Percentiles rank a stretch among this genome's conserved stretches.
phyloP scores from a whole-genome alignment of 345 rosid species.

The Lagerstroemia speciosa region DNA sequence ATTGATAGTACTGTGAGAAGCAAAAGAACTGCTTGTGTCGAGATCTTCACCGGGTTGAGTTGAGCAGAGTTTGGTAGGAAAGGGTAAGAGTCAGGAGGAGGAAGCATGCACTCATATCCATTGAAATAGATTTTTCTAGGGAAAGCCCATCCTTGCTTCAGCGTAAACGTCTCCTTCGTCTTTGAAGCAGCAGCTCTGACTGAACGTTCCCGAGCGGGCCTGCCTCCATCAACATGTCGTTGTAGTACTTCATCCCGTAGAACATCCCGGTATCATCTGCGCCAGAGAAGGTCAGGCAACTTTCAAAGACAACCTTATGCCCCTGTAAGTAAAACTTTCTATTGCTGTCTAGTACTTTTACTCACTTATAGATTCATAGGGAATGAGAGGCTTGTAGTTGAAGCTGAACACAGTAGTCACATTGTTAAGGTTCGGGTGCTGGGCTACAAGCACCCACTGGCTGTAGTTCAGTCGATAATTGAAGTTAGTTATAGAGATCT shows the following conservation, averaged over 20 bases:
- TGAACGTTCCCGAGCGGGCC: constrained; percentile 32
- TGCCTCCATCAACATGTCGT: constrained; percentile 24
- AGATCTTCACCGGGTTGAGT: not conserved
- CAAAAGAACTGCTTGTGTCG: not conserved
- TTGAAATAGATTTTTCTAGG: constrained; percentile 29
- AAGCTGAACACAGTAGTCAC: constrained; percentile 21
- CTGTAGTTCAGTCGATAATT: constrained; percentile 18
- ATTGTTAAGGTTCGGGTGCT: constrained; percentile 24
- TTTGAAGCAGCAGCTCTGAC: constrained; percentile 26
- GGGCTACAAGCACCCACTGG: constrained; percentile 18
- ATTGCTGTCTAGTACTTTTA: too few species aligned
- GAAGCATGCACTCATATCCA: constrained; percentile 30
- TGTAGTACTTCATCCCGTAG: constrained; percentile 23
- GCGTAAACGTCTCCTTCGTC: constrained; percentile 20
- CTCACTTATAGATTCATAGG: constrained; percentile 16
- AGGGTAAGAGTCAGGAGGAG: constrained; percentile 26
- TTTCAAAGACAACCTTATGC: too few species aligned
- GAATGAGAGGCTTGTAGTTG: constrained; percentile 15
- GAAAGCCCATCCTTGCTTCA: constrained; percentile 34
- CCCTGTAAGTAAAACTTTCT: not conserved
- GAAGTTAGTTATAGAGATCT: constrained; percentile 20
- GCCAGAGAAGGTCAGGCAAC: constrained; percentile 2
- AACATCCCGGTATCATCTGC: constrained; percentile 42
- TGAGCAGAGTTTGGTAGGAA: constrained; percentile 20
- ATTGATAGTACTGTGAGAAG: not conserved